Base-by-base conservation (phyloP, 192 early-diverging fungal genomes). In the Gryganskiella cystojenkinii region DNA sequence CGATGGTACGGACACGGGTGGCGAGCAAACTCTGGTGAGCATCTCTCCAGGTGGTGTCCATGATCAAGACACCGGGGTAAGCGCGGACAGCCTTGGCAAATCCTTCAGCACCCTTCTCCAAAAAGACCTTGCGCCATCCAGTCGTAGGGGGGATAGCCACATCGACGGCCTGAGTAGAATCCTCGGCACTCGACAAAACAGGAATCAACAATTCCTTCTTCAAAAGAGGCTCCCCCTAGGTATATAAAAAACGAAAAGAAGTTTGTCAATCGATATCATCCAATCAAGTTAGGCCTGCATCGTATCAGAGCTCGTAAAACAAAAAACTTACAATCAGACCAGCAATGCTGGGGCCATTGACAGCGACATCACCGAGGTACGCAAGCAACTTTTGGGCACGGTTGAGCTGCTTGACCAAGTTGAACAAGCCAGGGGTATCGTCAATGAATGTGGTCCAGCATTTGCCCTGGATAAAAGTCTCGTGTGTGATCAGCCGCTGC, bases 381-480 rank as follows among this genome's bases (percentile, higher is more conserved):
- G 87, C 84, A 67, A 99, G 81, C 34, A 99, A 72, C 81, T 94
- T 93, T 46, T 94, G 92, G 20, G 94, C 95, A 70, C 94, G 91
- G 85, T 95, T 95, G 51, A 89, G 88, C 74, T 86, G 85, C 64
- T 88, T 89, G 66, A 88, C 92, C n/a, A 89, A 80, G 50, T 89
- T 82, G 79, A 99, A 95, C 44, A 99, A 87, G 83, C 93, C 89
- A 3, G 97, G 97, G 2, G 96, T 94, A 81, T 98, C 97, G 79
- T 99, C 97, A 71, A 99, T 97, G 61, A 97, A 99, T 14, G 97
- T 99, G 19, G 97, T 99, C 97, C 97, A 98, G 74, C 94, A 89
- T 67, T 87, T 86, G 58, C 95, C 97, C 37, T 81, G 80, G 44
- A 90, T 90, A 64, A 99, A 96, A 4, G 90, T 90, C 6, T 88